Base-by-base conservation (phyloP, 768 basidiomycete genomes). In the Sarcodon aspratus region DNA sequence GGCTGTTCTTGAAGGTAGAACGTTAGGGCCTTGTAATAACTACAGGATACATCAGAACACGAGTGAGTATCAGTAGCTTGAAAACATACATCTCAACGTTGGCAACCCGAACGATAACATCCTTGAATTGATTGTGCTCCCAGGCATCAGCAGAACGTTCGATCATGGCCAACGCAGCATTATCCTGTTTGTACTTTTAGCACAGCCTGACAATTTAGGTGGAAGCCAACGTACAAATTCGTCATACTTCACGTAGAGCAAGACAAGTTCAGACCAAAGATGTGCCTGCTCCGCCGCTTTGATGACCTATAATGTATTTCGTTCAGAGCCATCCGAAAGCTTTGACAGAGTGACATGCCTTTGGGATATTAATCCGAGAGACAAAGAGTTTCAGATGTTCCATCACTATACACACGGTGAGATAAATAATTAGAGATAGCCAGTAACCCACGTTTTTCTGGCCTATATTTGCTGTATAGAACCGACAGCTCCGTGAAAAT, bases 91-190 rank as follows among this genome's bases (percentile, higher is more conserved):
- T 97, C 69, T 99, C 96, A 53, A 98, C 79, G 60, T 99, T 99
- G 44, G 96, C 95, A 17, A 87, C 94, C 51, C 94, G 88, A 60
- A 97, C 89, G 48, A 96, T 78, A 50, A 96, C 84, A 57, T 98
- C 96, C 75, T 98, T 98, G 82, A 99, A 99, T 65, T 97, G 95
- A 59, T 91, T 94, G 70, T 99, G 96, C 50, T 99, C 96, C 94
- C 94, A 99, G 45, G 93, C 92, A 65, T 96, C 92, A n/a, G 90
- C 79, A 1, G 96, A 89, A 15, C 94, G 85, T 64, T 99, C 96
- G 63, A 98, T 97, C 94, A 98, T 99, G 4, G 93, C 91, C 55
- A 98, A 73, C 35, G 95, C 90, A 33, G 96, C 95, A 60, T 99
- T 98, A 63, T 98, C 96, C 80, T 91, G 36, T 49, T 55, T 35